Evolutionary conservation across 1,284 basidiomycete genomes (phyloP).

Genomic region (Cutaneotrichosporon arboriforme): DNA sequence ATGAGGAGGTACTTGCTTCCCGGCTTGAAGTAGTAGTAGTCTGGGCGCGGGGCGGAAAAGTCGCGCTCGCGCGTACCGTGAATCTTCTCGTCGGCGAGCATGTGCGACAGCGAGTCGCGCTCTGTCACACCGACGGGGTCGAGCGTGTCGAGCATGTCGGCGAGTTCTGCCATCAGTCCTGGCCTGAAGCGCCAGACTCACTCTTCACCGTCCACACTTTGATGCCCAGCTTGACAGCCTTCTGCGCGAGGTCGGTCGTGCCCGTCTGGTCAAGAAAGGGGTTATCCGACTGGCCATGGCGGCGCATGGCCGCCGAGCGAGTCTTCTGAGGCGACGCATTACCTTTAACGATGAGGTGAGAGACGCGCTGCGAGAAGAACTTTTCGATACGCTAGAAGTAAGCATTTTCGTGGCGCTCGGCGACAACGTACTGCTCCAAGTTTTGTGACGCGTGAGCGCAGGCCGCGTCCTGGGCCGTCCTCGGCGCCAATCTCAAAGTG

Average conservation of each 20-base stretch:
- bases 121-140: conserved; percentile 49
- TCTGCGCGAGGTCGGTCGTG: conserved; percentile 59
- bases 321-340: conserved; percentile 49
- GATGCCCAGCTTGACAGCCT: conserved; percentile 70
- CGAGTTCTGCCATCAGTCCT: conserved; percentile 23
- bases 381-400: conserved; percentile 55
- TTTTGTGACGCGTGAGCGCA: conserved; percentile 57
- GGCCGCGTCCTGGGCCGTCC: conserved; percentile 49
- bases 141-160: conserved; percentile 39
- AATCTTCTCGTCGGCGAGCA: conserved; percentile 80
- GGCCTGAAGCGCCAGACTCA: conserved; percentile 54
- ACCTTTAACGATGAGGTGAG: conserved; percentile 64
- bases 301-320: conserved; percentile 30
- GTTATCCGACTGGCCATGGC: conserved; percentile 25
- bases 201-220: conserved; percentile 81
- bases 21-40: conserved; percentile 82
- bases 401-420: conserved; percentile 1
- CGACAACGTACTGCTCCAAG: conserved; percentile 68
- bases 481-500: conserved; percentile 63
- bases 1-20: conserved; percentile 76
- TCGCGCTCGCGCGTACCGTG: conserved; percentile 88
- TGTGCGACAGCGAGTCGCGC: conserved; percentile 49
- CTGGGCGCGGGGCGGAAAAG: conserved; percentile 74
- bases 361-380: conserved; percentile 79
- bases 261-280: conserved; percentile 47